Evolutionary conservation across 179 eudicot genomes (phyloP), one percentile per base, ranked within the genome.

Genomic region (Actinidia polygama): DNA sequence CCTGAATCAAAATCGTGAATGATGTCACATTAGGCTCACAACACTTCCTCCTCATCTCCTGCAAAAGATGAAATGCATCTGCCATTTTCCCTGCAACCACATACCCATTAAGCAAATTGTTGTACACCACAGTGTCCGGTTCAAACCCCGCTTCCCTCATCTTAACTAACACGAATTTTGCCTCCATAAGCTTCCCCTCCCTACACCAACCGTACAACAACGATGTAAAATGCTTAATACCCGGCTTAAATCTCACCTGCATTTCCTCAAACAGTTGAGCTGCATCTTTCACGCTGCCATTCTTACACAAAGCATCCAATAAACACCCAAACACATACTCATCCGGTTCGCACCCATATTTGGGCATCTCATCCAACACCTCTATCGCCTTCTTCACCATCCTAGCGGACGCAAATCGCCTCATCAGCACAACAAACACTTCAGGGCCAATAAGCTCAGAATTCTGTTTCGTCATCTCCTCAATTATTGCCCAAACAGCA

Each of bases 331-430:
- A 95, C 7, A 89, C 95, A 83, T 94, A 90, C 88, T 93, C 98
- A 87, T 95, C 97, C 0, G 99, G 95, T 51, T 94, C 93, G 86
- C 92, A 92, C 57, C 99, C 99, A 51, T 93, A 95, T 81, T 95
- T 93, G 3, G 95, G 98, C 99, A 95, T 95, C 85, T 93, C 98
- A 84, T 94, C 98, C 12, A 95, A 85, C 77, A 95, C 98, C 68
- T 91, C 98, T 63, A 94, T 81, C 2, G 99, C 99, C 86, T 93
- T 94, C 82, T 90, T 93, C 82, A 94, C 99, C 99, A 95, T 95
- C 86, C 87, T 93, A 5, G 92, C 91, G 0, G 97, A 92, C 0
- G 98, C 99, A 76, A 93, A 95, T 70, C 97, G 84, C 87, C 99
- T 90, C 94, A 95, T 95, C 21, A 95, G 79, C 21, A 94, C 91